Evolutionary conservation across 768 basidiomycete genomes (phyloP).

Genomic region (Collybia mongolica): DNA sequence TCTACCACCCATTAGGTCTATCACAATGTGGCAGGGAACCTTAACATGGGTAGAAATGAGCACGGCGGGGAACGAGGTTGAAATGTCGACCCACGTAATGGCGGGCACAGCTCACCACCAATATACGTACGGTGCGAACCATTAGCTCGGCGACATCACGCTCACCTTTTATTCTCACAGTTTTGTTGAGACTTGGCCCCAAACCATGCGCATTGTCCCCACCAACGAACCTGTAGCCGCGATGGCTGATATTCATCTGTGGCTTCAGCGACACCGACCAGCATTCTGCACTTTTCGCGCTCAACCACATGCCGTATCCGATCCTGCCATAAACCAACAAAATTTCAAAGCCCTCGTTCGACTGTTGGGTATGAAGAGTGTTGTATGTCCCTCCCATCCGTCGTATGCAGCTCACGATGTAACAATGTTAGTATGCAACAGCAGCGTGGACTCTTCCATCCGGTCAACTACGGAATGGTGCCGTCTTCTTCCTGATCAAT

Average conservation of each 20-base stretch:
- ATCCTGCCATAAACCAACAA: slow-evolving; percentile 39
- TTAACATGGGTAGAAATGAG: slow-evolving; percentile 44
- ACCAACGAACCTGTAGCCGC: slow-evolving; percentile 41
- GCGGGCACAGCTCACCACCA: slow-evolving; percentile 23
- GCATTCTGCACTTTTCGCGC: slow-evolving; percentile 41
- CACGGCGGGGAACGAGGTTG: slow-evolving; percentile 32
- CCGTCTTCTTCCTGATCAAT: slow-evolving; percentile 44
- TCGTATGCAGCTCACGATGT: background rate
- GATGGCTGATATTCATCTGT: slow-evolving; percentile 36
- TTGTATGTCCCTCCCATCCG: slow-evolving; percentile 34
- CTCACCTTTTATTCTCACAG: slow-evolving; percentile 26
- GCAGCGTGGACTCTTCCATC: slow-evolving; percentile 47
- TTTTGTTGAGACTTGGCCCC: slow-evolving; percentile 54
- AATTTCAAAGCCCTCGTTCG: slow-evolving; percentile 40
- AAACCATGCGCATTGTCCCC: slow-evolving; percentile 35
- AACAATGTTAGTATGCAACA: slow-evolving; percentile 42
- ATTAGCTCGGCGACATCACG: background rate
- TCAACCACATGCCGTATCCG: slow-evolving; percentile 21
- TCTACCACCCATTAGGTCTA: slow-evolving; percentile 8
- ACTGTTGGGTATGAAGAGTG: slow-evolving; percentile 38
- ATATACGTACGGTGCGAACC: slow-evolving; percentile 30
- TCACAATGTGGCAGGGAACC: slow-evolving; percentile 43
- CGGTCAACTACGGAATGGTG: slow-evolving; percentile 41
- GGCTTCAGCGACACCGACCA: slow-evolving; percentile 44
- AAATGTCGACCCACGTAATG: slow-evolving; percentile 41